A percentile compares a stretch with the other conserved stretches of the same genome.
Evolutionary conservation across 2,329 filamentous ascomycete genomes (phyloP).

Genomic region (Cladophialophora immunda): DNA sequence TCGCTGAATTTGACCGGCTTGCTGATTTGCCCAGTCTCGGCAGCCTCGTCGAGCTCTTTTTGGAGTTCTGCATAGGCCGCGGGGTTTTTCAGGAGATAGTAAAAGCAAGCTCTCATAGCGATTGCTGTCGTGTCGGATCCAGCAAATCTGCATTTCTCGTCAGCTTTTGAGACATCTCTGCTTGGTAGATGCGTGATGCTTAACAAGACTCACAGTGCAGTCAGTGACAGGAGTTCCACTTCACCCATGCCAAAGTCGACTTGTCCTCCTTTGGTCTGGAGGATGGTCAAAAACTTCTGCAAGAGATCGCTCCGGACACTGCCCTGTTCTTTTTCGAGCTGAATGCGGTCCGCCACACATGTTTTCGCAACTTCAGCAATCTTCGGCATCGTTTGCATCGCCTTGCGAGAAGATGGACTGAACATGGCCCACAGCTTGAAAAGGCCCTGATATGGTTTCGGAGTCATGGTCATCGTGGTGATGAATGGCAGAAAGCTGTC

Average conservation of each 20-base stretch:
- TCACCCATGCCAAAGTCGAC: slow-evolving; percentile 43
- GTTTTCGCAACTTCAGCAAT: too few relatives aligned
- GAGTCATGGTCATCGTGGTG: slow-evolving; percentile 43
- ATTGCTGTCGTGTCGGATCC: slow-evolving; percentile 35
- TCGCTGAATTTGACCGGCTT: slow-evolving; percentile 31
- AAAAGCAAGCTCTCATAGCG: slow-evolving; percentile 23
- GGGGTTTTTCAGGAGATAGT: slow-evolving; percentile 59
- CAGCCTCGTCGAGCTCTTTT: slow-evolving; percentile 26
- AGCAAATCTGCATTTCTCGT: slow-evolving; percentile 24
- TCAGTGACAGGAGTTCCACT: slow-evolving; percentile 33
- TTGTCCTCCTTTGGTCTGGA: slow-evolving; percentile 43
- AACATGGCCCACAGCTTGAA: too few relatives aligned
- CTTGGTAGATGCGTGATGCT: slow-evolving; percentile 37
- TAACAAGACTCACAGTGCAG: slow-evolving; percentile 62
- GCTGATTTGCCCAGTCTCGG: slow-evolving; percentile 21
- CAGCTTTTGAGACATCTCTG: not conserved
- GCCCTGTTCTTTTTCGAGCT: too few relatives aligned
- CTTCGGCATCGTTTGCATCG: too few relatives aligned
- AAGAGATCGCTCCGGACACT: slow-evolving; percentile 41
- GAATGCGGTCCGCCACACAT: too few relatives aligned
- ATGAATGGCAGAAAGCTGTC: slow-evolving; percentile 47
- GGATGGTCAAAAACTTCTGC: slow-evolving; percentile 44
- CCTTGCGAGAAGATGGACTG: too few relatives aligned
- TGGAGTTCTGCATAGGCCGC: slow-evolving; percentile 19
- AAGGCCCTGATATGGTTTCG: slow-evolving; percentile 43